Base-by-base conservation (phyloP, 2,329 filamentous ascomycete genomes). In the Fusarium nygamai region DNA sequence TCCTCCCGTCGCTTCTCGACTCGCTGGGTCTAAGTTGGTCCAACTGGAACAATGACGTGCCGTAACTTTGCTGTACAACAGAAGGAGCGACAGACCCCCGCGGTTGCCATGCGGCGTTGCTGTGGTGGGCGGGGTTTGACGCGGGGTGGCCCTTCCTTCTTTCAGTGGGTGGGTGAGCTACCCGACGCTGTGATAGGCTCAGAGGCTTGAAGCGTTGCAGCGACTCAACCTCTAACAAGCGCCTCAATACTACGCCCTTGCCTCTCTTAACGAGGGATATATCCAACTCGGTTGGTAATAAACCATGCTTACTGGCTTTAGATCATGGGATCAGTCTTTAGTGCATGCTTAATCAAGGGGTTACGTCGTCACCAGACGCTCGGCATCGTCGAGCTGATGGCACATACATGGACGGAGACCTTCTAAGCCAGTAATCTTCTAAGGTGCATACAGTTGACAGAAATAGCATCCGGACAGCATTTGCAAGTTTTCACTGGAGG, bases 21-120 rank as follows among this genome's bases (percentile, higher is more conserved):
- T 56, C 36, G 43, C 17, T 47, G 44, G 44, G 38, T 39, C 36
- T 36, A 36, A 36, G 34, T 38, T 19, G 36, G 46, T 47, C 47
- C 38, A 59, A 62, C 61, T 73, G 73, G 73, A 71, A 71, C 67
- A 74, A 75, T 75, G 73, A 75, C 73, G 73, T 75, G 73, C 73
- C 71, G 67, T 62, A 48, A 48, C 46, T 48, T 48, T 48, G 34
- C 73, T 72, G 71, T 67, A 48, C 64, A 64, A 62, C 58, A 47
- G 24, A 27, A 53, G 58, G 36, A 61, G 27, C 57, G 46, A 57
- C 27, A 36, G 29, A 22, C 22, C 69, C 69, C 70, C 69, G 54
- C 57, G 46, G 47, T 54, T 64, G 70, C 69, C 36, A 57, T 59
- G 72, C 71, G 39, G 60, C 68, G 65, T 72, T 60, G 72, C 72